Base-by-base conservation (phyloP, 495 filamentous ascomycete genomes). In the Lasiosphaeria miniovina region DNA sequence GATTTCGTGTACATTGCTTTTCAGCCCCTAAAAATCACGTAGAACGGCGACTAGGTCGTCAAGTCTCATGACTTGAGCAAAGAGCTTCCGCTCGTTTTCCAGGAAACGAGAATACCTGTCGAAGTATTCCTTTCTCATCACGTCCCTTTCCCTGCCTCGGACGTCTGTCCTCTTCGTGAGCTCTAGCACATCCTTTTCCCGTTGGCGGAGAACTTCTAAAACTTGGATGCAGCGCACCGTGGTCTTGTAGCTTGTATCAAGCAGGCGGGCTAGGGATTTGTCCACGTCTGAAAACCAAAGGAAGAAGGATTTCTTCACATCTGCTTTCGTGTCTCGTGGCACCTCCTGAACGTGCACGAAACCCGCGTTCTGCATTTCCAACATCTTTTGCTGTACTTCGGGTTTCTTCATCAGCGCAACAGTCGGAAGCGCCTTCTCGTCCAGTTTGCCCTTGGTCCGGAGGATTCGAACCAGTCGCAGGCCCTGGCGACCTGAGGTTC, bases 341-440 rank as follows among this genome's bases (percentile, higher is more conserved):
- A 98, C 87, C 76, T 99, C 94, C 68, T 98, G 95, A 9, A 92
- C 78, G 59, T 96, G 89, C 15, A 96, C 81, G 59, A 93, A 88
- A 4, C 94, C 93, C 33, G 84, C 82, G 64, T 86, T 83, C 61
- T 96, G 89, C 81, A 99, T 88, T 57, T 82, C 82, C 3, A 86
- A 83, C 66, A 98, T 85, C 59, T 90, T 86, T 56, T 87, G 82
- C 12, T 93, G 91, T 49, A 96, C 79, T 49, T 94, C 87, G 54
- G 89, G 87, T 66, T 90, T 88, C 32, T 84, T 85, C 62, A 96
- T 82, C 57, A 98, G 80, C 56, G 85, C 87, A 57, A 90, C 77
- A 40, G 84, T 84, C 35, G 86, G 82, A 8, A 96, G 72, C 43
- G 86, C 84, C 68, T 94, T 96, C 70, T 99, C 94, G 60, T 96